A percentile compares a stretch with the other conserved stretches of the same genome.
Evolutionary conservation across 352 stramenopile species (phyloP).

Genomic region (Nothophytophthora sp.): DNA sequence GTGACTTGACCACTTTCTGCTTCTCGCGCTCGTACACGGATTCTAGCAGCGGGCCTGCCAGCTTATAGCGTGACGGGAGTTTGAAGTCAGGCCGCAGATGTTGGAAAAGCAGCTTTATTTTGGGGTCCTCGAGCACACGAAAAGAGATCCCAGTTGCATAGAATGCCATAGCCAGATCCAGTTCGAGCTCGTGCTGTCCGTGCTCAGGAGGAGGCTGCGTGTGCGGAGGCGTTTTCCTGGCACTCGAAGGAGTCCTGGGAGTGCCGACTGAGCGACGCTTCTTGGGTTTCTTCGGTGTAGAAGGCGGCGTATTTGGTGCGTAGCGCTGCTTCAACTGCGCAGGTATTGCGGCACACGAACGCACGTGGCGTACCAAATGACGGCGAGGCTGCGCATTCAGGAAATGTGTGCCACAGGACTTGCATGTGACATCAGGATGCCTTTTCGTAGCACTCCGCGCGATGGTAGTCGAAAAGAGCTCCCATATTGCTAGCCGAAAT

Average conservation of each 20-base stretch:
- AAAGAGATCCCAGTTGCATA: constrained; percentile 1
- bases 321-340: not conserved
- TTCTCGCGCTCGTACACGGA: not conserved
- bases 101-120: not conserved
- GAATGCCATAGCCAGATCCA: not conserved
- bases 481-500: no score
- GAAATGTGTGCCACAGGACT: not conserved
- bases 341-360: not conserved
- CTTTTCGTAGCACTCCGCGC: no score
- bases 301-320: no score
- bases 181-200: not conserved
- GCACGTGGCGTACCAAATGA: constrained; percentile 1
- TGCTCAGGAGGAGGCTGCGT: not conserved
- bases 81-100: not conserved
- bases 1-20: not conserved
- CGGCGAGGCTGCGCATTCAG: not conserved
- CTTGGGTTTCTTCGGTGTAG: no score
- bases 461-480: no score
- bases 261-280: no score
- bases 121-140: not conserved
- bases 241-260: no score
- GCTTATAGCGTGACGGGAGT: not conserved
- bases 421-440: not conserved
- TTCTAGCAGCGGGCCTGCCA: not conserved
- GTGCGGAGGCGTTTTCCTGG: no score